Conservation (phyloP, 1,284 basidiomycete species). For the Papiliotrema terrestris region DNA sequence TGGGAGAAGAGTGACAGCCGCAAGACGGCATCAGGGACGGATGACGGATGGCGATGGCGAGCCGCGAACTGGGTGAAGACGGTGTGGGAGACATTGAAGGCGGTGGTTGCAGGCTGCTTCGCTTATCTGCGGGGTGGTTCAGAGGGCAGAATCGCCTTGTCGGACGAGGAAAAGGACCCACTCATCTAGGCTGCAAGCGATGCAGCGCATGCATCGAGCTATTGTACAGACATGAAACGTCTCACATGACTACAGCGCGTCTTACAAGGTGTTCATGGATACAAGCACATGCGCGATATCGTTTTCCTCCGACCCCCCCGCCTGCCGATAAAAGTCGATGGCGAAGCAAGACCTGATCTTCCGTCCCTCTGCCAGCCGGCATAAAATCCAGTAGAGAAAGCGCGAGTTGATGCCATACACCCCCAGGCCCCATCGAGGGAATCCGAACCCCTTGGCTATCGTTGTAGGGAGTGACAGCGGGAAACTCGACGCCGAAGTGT, state of each 20-base stretch:
- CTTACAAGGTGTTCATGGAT: slow-evolving; percentile 25
- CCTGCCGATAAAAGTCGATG: slow-evolving; percentile 42
- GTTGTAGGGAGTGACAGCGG: slow-evolving; percentile 70
- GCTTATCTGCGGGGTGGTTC: slow-evolving; percentile 3
- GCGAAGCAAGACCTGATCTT: slow-evolving; percentile 29
- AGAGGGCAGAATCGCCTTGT: slow-evolving; percentile 6
- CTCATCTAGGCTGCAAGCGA: background rate
- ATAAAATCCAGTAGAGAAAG: slow-evolving; percentile 66
- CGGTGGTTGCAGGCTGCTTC: slow-evolving; percentile 2
- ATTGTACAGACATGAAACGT: background rate
- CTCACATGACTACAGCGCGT: background rate
- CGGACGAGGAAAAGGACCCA: slow-evolving; percentile 11
- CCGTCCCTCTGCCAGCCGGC: slow-evolving; percentile 25
- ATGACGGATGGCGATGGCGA: too few relatives aligned
- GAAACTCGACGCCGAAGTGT: slow-evolving; percentile 73
- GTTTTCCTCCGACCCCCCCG: slow-evolving; percentile 9
- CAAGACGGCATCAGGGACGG: background rate
- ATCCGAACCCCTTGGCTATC: slow-evolving; percentile 75
- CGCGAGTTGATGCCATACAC: slow-evolving; percentile 77
- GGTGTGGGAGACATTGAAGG: background rate
- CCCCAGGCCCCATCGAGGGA: slow-evolving; percentile 67
- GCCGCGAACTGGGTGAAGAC: background rate
- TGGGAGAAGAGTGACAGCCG: slow-evolving; percentile 6
- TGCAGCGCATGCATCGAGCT: background rate
- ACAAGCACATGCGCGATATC: slow-evolving; percentile 29